Percentiles rank a stretch among this genome's conserved stretches.
Conservation (phyloP, 176 grass and related monocot species). For the Saccharum officinarum region DNA sequence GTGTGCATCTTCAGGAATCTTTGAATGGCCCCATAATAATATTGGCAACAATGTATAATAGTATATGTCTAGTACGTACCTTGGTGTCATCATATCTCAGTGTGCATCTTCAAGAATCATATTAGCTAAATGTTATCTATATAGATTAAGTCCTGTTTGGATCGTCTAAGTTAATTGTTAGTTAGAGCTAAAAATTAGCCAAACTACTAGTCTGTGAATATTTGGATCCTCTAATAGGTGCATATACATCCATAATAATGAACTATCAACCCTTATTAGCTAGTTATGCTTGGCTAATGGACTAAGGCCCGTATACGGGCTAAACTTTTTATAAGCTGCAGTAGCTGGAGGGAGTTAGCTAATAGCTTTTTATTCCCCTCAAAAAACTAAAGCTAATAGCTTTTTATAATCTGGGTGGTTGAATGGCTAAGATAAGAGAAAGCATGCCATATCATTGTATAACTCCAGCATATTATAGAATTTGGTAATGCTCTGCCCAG, state of each 20-base stretch:
- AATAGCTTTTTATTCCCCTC: no score
- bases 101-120: not conserved
- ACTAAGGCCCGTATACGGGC: no score
- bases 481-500: no score
- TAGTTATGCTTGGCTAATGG: no score
- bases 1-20: not conserved
- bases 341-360: no score
- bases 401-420: no score
- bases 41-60: not conserved
- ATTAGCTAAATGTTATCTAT: not conserved
- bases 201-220: not conserved
- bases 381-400: no score
- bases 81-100: not conserved
- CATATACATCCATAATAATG: not conserved
- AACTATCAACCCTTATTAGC: no score
- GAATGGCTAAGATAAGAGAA: no score
- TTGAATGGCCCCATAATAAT: not conserved
- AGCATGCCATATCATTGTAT: no score
- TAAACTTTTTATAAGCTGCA: no score
- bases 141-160: not conserved
- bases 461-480: no score
- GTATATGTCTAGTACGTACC: slow-evolving; percentile 13
- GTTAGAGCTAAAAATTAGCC: not conserved
- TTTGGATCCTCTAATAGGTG: not conserved
- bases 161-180: not conserved